Evolutionary conservation across 164 flowering plant species (phyloP).

Genomic region (Annona squamosa): DNA sequence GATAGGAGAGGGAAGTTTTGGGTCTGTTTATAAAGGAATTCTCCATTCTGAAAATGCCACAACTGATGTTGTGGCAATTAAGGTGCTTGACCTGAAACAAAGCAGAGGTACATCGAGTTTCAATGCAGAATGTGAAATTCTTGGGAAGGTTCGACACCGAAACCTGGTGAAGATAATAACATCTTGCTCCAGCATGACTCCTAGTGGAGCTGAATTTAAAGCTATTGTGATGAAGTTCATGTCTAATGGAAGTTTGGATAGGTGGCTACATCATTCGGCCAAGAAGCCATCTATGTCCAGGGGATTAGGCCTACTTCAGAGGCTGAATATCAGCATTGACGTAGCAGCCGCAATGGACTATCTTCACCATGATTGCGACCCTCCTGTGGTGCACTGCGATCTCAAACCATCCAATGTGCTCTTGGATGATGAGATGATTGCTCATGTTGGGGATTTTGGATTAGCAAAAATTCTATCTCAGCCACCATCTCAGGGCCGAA

Average conservation of each 20-base stretch:
- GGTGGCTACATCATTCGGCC: conserved; percentile 20
- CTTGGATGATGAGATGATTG: conserved; percentile 4
- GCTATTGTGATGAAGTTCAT: conserved; percentile 47
- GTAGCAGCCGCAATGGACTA: conserved; percentile 3
- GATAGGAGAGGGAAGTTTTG: conserved; percentile 55
- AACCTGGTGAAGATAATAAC: conserved; percentile 50
- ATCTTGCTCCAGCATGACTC: conserved; percentile 41
- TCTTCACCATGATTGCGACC: conserved; percentile 2
- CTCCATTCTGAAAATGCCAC: conserved; percentile 13
- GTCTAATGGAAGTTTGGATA: conserved; percentile 41
- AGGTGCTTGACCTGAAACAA: conserved; percentile 26
- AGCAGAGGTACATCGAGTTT: conserved; percentile 33
- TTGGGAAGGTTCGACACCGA: conserved; percentile 42
- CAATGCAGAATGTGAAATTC: conserved; percentile 43
- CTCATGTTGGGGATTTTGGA: conserved; percentile 7
- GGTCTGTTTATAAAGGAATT: conserved; percentile 42
- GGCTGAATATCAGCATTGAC: conserved; percentile 1
- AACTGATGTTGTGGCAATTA: conserved; percentile 22
- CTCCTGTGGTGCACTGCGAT: conserved; percentile 5
- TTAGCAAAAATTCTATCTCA: background rate
- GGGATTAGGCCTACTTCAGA: background rate
- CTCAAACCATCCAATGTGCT: conserved; percentile 1
- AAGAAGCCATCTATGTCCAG: no score
- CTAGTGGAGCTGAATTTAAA: conserved; percentile 25
- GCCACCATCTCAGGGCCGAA: background rate